Conservation (phyloP, 2,329 filamentous ascomycete species). For the Trichothecium sympodiale region DNA sequence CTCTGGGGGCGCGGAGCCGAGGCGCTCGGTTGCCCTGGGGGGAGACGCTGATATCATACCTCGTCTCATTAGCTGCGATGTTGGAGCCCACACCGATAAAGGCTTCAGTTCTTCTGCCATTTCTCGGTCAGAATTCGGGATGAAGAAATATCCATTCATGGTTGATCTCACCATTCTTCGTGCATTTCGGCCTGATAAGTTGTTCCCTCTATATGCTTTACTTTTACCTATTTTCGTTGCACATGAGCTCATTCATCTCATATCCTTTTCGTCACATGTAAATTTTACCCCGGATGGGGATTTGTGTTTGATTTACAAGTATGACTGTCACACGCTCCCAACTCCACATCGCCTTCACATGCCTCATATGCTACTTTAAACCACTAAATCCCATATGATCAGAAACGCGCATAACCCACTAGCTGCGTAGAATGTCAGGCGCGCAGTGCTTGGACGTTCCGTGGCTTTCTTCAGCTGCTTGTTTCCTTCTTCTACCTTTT, state of each 20-base stretch:
- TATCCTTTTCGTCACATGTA: background rate
- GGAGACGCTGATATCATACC: too few relatives aligned
- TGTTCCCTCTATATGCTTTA: too few relatives aligned
- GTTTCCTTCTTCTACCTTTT: constrained; percentile 84
- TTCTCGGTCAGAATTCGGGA: too few relatives aligned
- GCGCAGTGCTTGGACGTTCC: constrained; percentile 59
- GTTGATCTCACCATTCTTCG: too few relatives aligned
- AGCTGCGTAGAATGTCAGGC: constrained; percentile 72
- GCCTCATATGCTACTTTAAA: constrained; percentile 19
- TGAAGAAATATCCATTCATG: too few relatives aligned
- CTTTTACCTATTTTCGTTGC: too few relatives aligned
- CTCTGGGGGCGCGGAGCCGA: constrained; percentile 1
- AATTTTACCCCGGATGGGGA: background rate
- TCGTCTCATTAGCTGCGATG: too few relatives aligned
- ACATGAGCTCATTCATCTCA: too few relatives aligned
- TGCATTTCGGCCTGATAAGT: too few relatives aligned
- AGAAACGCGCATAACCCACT: constrained; percentile 64
- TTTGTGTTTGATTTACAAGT: background rate
- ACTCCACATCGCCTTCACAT: constrained; percentile 1
- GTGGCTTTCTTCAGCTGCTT: constrained; percentile 79
- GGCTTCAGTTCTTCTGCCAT: too few relatives aligned
- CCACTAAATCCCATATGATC: constrained; percentile 66
- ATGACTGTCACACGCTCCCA: background rate
- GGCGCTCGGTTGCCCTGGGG: constrained; percentile 3
- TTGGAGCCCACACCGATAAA: too few relatives aligned